Conservation (phyloP, 2,329 filamentous ascomycete genomes). For the Epicoccum sorghinum region DNA sequence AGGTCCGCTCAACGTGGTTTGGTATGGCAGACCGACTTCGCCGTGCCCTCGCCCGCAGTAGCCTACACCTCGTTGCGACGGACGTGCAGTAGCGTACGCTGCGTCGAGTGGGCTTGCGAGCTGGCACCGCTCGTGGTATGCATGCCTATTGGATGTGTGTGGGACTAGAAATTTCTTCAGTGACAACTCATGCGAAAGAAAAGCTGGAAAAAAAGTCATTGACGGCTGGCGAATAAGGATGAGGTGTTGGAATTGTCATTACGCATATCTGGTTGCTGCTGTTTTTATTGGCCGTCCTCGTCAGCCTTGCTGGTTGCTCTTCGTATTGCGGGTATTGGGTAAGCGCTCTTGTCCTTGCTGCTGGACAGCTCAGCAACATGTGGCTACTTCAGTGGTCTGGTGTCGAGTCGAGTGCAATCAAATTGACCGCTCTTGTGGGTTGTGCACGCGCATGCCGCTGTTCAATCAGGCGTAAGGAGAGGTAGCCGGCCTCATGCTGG, state of each 20-base stretch:
- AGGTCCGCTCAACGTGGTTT: background rate
- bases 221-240: background rate
- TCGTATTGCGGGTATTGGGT: too few relatives aligned
- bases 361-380: too few relatives aligned
- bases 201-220: background rate
- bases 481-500: too few relatives aligned
- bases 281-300: too few relatives aligned
- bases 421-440: too few relatives aligned
- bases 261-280: too few relatives aligned
- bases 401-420: too few relatives aligned
- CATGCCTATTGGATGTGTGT: background rate
- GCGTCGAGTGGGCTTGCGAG: background rate
- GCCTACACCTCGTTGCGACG: background rate
- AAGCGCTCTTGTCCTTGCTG: too few relatives aligned
- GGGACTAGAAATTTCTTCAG: background rate
- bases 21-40: background rate
- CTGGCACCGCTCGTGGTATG: background rate
- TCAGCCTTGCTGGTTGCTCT: too few relatives aligned
- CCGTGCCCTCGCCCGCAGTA: slow-evolving; percentile 3
- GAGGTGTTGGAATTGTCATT: background rate
- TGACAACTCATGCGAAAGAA: background rate
- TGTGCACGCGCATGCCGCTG: too few relatives aligned
- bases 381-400: too few relatives aligned
- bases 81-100: background rate
- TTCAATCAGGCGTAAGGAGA: too few relatives aligned